A percentile compares a stretch with the other conserved stretches of the same genome.
phyloP scores from a whole-genome alignment of 164 flowering plant genomes.

The Euptelea pleiosperma region DNA sequence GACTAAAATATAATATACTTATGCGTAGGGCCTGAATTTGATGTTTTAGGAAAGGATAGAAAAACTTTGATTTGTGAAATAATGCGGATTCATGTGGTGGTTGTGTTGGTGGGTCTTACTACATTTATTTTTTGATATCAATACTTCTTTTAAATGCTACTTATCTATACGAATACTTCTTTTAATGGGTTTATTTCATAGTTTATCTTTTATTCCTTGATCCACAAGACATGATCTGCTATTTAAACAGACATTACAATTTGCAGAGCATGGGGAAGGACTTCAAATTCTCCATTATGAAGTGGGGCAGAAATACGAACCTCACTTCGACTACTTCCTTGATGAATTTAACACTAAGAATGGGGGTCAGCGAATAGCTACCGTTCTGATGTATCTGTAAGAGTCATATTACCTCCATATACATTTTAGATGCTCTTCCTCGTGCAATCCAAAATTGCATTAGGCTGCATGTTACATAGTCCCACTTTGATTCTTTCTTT shows the following conservation, averaged over 20 bases:
- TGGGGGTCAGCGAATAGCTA: conserved; percentile 92
- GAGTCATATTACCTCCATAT: conserved; percentile 17
- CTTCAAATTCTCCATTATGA: conserved; percentile 93
- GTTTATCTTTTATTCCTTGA: not conserved
- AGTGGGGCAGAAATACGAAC: conserved; percentile 89
- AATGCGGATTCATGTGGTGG: not conserved
- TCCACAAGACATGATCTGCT: not conserved
- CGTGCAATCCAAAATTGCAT: not conserved
- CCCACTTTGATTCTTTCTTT: not conserved
- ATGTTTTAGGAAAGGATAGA: not conserved
- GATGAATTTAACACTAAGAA: conserved; percentile 77
- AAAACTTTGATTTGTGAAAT: not conserved
- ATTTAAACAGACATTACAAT: conserved; percentile 3
- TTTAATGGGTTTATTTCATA: not conserved
- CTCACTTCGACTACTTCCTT: conserved; percentile 85
- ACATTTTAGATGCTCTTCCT: not conserved
- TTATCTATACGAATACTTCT: not conserved
- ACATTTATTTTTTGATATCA: not conserved
- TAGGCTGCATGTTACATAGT: not conserved
- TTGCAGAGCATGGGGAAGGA: conserved; percentile 96
- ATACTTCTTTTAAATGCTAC: not conserved
- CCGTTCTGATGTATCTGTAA: conserved; percentile 93
- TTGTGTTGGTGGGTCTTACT: not conserved
- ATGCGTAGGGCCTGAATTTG: not conserved
- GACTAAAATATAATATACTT: too few relatives aligned